A percentile compares a stretch with the other conserved stretches of the same genome.
phyloP scores from a whole-genome alignment of 257 asterid genomes.

The Jacaranda copaia region DNA sequence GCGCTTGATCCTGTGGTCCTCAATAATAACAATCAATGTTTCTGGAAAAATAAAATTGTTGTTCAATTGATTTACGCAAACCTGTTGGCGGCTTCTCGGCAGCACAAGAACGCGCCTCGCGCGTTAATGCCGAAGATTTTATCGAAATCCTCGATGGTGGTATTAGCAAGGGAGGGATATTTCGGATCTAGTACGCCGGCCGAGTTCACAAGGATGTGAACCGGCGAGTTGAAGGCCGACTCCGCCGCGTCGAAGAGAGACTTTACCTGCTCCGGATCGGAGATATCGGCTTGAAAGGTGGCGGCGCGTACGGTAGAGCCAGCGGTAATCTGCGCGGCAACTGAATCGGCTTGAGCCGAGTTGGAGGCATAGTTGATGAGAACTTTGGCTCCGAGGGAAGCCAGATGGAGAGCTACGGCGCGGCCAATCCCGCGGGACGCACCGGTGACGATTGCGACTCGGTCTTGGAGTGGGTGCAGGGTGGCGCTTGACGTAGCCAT shows the following conservation, averaged over 20 bases:
- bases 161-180: constrained; percentile 49
- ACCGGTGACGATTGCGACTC: constrained; percentile 52
- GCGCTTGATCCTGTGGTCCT: constrained; percentile 33
- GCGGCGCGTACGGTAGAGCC: constrained; percentile 48
- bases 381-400: constrained; percentile 65
- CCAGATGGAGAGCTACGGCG: constrained; percentile 60
- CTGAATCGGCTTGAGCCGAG: constrained; percentile 35
- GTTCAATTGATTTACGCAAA: not conserved
- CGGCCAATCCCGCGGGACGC: constrained; percentile 57
- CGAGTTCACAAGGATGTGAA: constrained; percentile 57
- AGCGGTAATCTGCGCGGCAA: constrained; percentile 32
- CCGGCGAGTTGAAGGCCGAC: constrained; percentile 48
- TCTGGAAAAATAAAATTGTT: not conserved
- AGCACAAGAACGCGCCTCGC: constrained; percentile 65
- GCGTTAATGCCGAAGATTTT: constrained; percentile 50
- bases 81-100: constrained; percentile 61
- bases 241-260: constrained; percentile 66
- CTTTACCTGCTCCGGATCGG: constrained; percentile 64
- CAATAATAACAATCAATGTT: not conserved
- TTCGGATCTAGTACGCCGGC: constrained; percentile 57
- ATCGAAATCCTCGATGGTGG: constrained; percentile 59
- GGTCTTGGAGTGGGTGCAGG: constrained; percentile 34
- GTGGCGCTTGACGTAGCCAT: constrained; percentile 31
- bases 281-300: constrained; percentile 55
- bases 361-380: constrained; percentile 63